Base-by-base conservation (phyloP, 169 alveolate species). In the Cytauxzoon felis region DNA sequence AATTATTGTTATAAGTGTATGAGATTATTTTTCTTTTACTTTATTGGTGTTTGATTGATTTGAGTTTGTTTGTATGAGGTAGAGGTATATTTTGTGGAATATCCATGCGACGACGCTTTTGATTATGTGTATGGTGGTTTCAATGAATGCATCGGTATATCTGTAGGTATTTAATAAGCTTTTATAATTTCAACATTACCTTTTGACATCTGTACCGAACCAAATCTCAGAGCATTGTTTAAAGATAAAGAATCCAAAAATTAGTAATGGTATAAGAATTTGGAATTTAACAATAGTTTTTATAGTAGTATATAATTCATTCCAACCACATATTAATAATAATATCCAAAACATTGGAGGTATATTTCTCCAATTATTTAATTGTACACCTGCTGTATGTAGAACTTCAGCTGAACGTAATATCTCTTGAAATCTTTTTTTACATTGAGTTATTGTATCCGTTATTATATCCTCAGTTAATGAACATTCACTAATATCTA, bases 261-360 rank as follows among this genome's bases (percentile, higher is more conserved):
- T 27, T 30, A 87, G 11, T 3, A 81, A 52, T 19, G 92, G 89
- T 32, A 87, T 36, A 24, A 87, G 57, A 16, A 87, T 33, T 58
- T 87, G 81, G 43, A 78, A 66, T 63, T 65, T 78, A 59, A 87
- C 73, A 23, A 87, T 49, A 34, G 80, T 19, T 18, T 81, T 60
- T 26, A 69, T 51, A 40, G 59, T 62, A 24, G 70, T 41, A 43
- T 71, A 30, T 19, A 87, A 18, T 47, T 87, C 92, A 63, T 87
- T 87, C 88, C 88, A 87, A 51, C 88, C 89, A 38, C 78, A 66
- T 16, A 87, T 27, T 48, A 87, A 50, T 40, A 87, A 42, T 34
- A 72, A 53, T 36, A 81, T 63, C 92, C 92, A 87, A 34, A 87
- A 87, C 16, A 61, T 11, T 23, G 86, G 60, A 13, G 92, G 92